Base-by-base conservation (phyloP, 164 flowering plant species). In the Euptelea pleiosperma region DNA sequence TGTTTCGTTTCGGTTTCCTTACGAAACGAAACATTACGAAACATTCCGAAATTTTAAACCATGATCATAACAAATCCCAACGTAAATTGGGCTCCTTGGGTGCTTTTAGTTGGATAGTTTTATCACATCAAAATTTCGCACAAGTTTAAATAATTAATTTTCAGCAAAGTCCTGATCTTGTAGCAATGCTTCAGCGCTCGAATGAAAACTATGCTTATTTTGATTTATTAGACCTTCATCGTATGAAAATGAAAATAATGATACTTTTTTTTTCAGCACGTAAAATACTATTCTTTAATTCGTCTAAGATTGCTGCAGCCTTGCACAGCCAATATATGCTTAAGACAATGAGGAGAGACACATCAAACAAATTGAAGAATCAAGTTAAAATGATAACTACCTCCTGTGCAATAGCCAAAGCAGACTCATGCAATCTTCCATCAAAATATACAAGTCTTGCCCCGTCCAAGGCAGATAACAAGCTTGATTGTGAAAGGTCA, bases 381-480 rank as follows among this genome's bases (percentile, higher is more conserved):
- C 4, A 39, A 7, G 6, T 24, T n/a, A 46, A 52, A 60, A 10
- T 57, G 40, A 34, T 7, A 72, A 47, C 64, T 63, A 87, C 98
- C 96, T 89, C 88, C 29, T 75, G 64, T 29, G 91, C 93, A 64
- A 89, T 48, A 64, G 79, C 58, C 57, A 82, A 68, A 65, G 93
- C 96, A 63, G 89, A 78, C 64, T 89, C 89, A 63, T 64, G 87
- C 50, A 83, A 75, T 65, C 96, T 77, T 52, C 73, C 87, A 73
- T 92, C 96, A 54, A 68, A 77, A 69, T 87, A 92, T 49, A 68
- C 70, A 62, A 92, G 61, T 55, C 79, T 78, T 28, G 77, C 89
- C 46, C 86, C 82, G 59, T 82, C 76, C 42, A 89, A 40, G 33
- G 89, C 89, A 70, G 88, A 65, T 30, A 57, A 59, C 58, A 92